Evolutionary conservation across 2,329 filamentous ascomycete species (phyloP), one percentile per base, ranked within the genome.

Genomic region (Penicillium glabrum): DNA sequence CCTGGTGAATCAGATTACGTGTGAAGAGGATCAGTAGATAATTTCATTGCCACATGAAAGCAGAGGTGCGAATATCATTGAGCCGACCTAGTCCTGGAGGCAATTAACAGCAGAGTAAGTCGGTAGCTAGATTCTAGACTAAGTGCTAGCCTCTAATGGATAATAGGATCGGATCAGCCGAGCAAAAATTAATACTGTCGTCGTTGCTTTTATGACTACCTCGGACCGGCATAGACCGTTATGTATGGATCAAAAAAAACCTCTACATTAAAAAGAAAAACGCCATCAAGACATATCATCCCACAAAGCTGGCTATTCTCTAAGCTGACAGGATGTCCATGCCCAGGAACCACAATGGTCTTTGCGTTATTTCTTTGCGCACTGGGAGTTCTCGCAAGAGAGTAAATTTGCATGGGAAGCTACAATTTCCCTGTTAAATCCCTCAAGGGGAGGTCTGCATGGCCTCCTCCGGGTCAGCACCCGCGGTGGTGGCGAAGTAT

Each of bases 401-500:
- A 56, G 51, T 31, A 41, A 21, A 33, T 52, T 23, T 56, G 57
- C 53, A 54, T 58, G 44, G 37, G 39, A 49, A 51, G 41, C 53
- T 54, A 54, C 21, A 29, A 23, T 54, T 47, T 29, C 19, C 56
- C 27, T 24, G 46, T 26, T 53, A 43, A 46, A 14, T 56, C 59
- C 60, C 67, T 67, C 69, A 77, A 58, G 74, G 79, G 61, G 79
- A 82, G 61, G 79, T 85, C 69, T 81, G 78, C 82, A 82, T 83
- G 60, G 75, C 78, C 70, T 83, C 83, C 58, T 78, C 77, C 62
- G 79, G 70, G 68, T 73, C 78, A 57, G 75, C 86, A 59, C 89
- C 88, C 48, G 95, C 93, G 62, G 91, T 96, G 60, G 92, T 96
- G 62, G 95, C 95, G 79, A 96, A 99, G 82, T 93, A 99, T 75